phyloP scores from a whole-genome alignment of 2,329 filamentous ascomycete species.

The Talaromyces funiculosus region DNA sequence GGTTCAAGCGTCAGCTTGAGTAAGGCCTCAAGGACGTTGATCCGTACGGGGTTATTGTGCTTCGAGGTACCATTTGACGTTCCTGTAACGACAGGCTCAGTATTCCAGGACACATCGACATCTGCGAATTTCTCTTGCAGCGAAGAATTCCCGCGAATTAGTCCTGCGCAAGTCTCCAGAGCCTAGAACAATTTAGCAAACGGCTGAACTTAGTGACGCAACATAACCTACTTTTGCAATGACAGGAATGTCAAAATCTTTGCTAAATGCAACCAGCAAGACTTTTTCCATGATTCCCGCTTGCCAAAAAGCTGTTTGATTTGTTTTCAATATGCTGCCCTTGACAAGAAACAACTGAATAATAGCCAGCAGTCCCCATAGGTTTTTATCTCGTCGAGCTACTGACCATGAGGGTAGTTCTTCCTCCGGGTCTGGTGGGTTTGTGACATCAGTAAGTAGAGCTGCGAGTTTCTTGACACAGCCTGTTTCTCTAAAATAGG shows the following conservation, averaged over 20 bases:
- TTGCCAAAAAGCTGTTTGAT: slow-evolving; percentile 81
- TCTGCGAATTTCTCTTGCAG: slow-evolving; percentile 89
- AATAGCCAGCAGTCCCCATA: slow-evolving; percentile 83
- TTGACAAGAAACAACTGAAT: slow-evolving; percentile 77
- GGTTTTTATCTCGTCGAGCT: slow-evolving; percentile 76
- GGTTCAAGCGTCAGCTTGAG: slow-evolving; percentile 73
- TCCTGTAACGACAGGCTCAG: slow-evolving; percentile 19
- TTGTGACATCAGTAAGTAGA: slow-evolving; percentile 58
- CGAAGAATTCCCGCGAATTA: slow-evolving; percentile 72
- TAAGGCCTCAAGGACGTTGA: slow-evolving; percentile 91
- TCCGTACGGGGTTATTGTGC: slow-evolving; percentile 51
- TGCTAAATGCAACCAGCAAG: slow-evolving; percentile 75
- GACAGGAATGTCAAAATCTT: slow-evolving; percentile 66
- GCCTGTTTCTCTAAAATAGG: slow-evolving; percentile 85
- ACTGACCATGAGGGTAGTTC: slow-evolving; percentile 69
- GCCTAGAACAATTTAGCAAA: slow-evolving; percentile 49
- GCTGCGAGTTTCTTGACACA: slow-evolving; percentile 67
- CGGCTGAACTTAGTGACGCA: not conserved
- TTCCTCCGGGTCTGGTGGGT: slow-evolving; percentile 50
- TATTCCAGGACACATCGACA: slow-evolving; percentile 59
- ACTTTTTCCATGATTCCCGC: slow-evolving; percentile 73
- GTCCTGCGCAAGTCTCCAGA: slow-evolving; percentile 75
- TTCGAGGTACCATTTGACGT: slow-evolving; percentile 31
- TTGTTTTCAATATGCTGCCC: slow-evolving; percentile 75
- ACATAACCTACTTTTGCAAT: slow-evolving; percentile 62